Conservation (phyloP, 108 stramenopile genomes). For the Conticribra guillardii region DNA sequence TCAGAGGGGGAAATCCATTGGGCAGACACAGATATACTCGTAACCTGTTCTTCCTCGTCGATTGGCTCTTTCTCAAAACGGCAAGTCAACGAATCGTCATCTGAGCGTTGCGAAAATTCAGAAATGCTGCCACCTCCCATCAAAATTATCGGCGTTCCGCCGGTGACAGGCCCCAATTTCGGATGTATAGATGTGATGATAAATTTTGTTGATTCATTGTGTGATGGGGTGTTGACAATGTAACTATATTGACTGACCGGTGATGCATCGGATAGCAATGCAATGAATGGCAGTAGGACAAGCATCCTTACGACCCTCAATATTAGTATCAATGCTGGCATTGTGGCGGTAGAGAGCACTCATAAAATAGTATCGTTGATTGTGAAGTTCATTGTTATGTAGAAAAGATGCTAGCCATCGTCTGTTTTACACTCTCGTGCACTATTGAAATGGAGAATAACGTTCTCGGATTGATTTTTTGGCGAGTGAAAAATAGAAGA, state of each 20-base stretch:
- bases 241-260: not conserved
- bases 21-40: not conserved
- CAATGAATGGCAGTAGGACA: not conserved
- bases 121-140: not conserved
- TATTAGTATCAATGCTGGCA: not conserved
- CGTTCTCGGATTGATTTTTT: too few relatives aligned
- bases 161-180: not conserved
- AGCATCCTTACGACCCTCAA: not conserved
- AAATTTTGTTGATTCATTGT: not conserved
- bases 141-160: not conserved
- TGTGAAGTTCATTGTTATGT: too few relatives aligned
- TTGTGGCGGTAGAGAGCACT: too few relatives aligned
- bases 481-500: too few relatives aligned
- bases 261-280: not conserved
- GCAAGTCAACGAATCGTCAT: not conserved
- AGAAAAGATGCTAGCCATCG: too few relatives aligned
- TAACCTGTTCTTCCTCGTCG: not conserved
- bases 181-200: conserved; percentile 15
- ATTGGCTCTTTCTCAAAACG: not conserved
- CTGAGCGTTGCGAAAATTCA: not conserved
- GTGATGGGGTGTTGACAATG: not conserved
- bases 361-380: too few relatives aligned
- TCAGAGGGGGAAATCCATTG: conserved; percentile 16
- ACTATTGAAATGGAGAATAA: too few relatives aligned
- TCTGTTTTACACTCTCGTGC: too few relatives aligned